Base-by-base conservation (phyloP, 1,284 basidiomycete genomes). In the Pascua sp. region DNA sequence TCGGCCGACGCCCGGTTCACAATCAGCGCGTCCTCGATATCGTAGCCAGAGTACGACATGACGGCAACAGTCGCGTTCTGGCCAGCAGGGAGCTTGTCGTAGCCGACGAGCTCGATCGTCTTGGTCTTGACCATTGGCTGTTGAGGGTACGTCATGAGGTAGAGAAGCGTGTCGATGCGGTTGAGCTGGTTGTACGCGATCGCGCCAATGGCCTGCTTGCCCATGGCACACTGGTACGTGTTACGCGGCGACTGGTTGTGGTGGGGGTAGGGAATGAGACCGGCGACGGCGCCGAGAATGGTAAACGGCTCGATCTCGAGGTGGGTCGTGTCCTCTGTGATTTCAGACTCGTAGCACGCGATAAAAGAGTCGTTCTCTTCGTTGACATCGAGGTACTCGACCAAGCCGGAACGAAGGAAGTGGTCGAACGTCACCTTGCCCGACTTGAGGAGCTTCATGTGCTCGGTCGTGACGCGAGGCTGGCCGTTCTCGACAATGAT, bases 201-300 rank as follows among this genome's bases (percentile, higher is more conserved):
- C 3, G 93, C 94, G n/a, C 96, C 96, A 62, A 98, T 98, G 0
- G 96, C 96, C 81, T 99, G 96, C 80, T 99, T 99, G 62, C 96
- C 96, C 96, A 98, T 99, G 52, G 96, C 96, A 73, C 96, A 98
- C 80, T 99, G 94, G 73, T 98, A 98, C 2, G 96, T 98, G 72
- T 98, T 98, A 56, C 96, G 87, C 5, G 97, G 96, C 2, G 94
- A 98, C 75, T 99, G 97, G 72, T 99, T 98, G 78, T 99, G 96
- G 73, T 99, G 96, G 0, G 97, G 96, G 72, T 98, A 99, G 10
- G 96, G 96, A 70, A 99, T 98, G 17, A 99, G 84, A 42, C 97
- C 96, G 8, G 96, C 96, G 44, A 98, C 95, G 16, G 94, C 96
- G 9, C 96, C 96, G 15, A 99, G 85, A 55, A 99, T 83, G 1